Percentiles rank a stretch among this genome's conserved stretches.
Evolutionary conservation across 768 basidiomycete species (phyloP).

Genomic region (Boletales sp.): DNA sequence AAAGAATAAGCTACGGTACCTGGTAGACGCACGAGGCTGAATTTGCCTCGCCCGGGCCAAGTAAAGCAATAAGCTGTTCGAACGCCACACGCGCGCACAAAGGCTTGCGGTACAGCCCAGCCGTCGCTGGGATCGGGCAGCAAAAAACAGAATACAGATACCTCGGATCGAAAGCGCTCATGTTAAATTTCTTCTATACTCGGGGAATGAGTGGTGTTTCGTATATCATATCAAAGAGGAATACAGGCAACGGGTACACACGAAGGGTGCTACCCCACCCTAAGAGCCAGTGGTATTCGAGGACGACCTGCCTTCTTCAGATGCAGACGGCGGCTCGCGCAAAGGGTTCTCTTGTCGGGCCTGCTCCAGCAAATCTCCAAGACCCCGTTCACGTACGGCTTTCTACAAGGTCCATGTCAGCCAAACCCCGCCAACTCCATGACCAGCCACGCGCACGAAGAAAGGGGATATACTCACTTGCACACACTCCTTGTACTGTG

Average conservation of each 20-base stretch:
- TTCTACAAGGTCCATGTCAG: constrained; percentile 41
- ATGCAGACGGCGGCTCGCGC: constrained; percentile 47
- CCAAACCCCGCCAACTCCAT: too few relatives aligned
- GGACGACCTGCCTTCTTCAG: constrained; percentile 8
- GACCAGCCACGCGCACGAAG: too few relatives aligned
- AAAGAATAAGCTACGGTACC: too few relatives aligned
- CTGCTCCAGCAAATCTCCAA: constrained; percentile 72
- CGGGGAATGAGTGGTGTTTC: not conserved
- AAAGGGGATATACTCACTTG: constrained; percentile 57
- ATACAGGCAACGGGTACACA: not conserved
- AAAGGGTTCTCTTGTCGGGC: constrained; percentile 79
- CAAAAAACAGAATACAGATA: too few relatives aligned
- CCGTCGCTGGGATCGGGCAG: too few relatives aligned
- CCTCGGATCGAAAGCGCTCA: too few relatives aligned
- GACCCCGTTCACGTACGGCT: constrained; percentile 74
- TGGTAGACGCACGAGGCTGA: too few relatives aligned
- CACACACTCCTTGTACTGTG: constrained; percentile 74
- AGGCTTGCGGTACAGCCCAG: too few relatives aligned
- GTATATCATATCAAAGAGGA: not conserved
- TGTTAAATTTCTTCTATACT: too few relatives aligned
- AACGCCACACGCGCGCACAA: too few relatives aligned
- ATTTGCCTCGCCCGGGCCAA: too few relatives aligned
- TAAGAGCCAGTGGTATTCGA: constrained; percentile 11
- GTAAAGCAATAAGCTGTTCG: too few relatives aligned
- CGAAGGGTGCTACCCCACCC: not conserved